These are phyloP conservation scores for Aristolochia californica DNA, from an alignment of 164 flowering plant species.

Conservation along the genomic window DNA sequence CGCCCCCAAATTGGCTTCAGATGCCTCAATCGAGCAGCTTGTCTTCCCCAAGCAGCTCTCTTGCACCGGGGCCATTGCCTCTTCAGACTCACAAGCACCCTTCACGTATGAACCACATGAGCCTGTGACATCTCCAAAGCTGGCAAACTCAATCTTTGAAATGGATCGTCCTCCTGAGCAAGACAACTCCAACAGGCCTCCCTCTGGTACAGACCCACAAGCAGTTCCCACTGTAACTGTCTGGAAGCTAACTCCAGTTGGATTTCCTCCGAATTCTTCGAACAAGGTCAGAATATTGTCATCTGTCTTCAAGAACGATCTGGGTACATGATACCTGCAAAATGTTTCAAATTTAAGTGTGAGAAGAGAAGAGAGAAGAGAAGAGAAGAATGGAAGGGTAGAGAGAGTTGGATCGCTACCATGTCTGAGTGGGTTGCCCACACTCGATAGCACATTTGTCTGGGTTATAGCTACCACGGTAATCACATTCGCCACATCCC, in stretches of 20 bases:
- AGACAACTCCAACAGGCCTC: too few species aligned
- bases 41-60: neutral
- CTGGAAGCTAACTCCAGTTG: constrained; percentile 30
- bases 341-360: too few species aligned
- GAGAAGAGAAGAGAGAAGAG: too few species aligned
- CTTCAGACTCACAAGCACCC: neutral
- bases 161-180: neutral
- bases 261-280: constrained; percentile 93
- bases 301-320: constrained; percentile 81
- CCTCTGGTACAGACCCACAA: too few species aligned
- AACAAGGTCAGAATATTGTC: constrained; percentile 70
- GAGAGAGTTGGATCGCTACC: too few species aligned
- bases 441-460: constrained; percentile 73
- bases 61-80: neutral
- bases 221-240: too few species aligned
- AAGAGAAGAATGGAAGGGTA: too few species aligned
- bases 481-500: constrained; percentile 47
- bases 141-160: neutral
- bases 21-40: neutral
- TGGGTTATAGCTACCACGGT: constrained; percentile 57
- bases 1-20: neutral
- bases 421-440: constrained; percentile 79
- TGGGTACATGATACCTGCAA: constrained; percentile 98
- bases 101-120: neutral
- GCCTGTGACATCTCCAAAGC: neutral